Conservation (phyloP, 176 grass and related monocot species). For the Cenchrus fungigraminus region DNA sequence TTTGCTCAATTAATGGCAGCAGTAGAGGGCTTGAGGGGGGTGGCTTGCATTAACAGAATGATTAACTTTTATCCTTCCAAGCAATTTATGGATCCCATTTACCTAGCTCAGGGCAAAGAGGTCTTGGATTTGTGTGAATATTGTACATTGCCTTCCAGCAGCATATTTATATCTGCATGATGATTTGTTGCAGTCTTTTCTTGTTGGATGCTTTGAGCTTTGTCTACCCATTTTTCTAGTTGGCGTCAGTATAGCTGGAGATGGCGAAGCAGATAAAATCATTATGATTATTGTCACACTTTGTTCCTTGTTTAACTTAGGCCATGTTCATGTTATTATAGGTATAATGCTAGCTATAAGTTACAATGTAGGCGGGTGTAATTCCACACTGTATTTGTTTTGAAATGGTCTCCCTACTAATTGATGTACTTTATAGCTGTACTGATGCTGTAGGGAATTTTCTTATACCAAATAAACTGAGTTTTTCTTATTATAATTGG, state of each 20-base stretch:
- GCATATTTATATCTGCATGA: neutral
- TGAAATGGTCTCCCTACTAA: neutral
- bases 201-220: neutral
- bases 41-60: neutral
- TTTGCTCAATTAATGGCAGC: too few relatives aligned
- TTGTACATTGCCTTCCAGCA: neutral
- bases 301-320: neutral
- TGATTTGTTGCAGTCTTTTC: neutral
- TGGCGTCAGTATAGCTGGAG: neutral
- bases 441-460: neutral
- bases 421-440: neutral
- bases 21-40: too few relatives aligned
- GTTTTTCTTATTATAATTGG: neutral
- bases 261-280: neutral
- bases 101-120: neutral
- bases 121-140: neutral
- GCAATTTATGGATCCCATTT: neutral
- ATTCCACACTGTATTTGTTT: neutral
- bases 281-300: too few relatives aligned
- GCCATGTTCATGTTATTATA: neutral
- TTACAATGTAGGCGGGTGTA: neutral
- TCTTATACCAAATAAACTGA: neutral
- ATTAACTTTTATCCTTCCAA: neutral
- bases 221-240: neutral
- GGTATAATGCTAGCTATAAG: neutral